Conservation (phyloP, 1,284 basidiomycete species). For the Xanthoconium separans region DNA sequence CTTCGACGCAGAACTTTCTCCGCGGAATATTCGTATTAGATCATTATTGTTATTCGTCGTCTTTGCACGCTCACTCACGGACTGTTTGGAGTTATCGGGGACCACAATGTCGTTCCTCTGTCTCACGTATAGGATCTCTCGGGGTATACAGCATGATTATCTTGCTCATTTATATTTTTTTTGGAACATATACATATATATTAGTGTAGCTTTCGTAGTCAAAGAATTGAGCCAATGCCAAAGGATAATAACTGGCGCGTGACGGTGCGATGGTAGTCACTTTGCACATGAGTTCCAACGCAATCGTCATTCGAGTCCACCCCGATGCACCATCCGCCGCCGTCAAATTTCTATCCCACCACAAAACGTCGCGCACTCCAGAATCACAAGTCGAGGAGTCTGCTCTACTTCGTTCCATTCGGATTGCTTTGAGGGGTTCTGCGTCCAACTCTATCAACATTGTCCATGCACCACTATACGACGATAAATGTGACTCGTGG, state of each 20-base stretch:
- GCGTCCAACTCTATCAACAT: conserved; percentile 39
- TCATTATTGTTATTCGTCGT: conserved; percentile 31
- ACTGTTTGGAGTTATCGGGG: conserved; percentile 35
- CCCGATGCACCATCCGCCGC: conserved; percentile 35
- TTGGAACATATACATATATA: conserved; percentile 31
- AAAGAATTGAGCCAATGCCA: conserved; percentile 6
- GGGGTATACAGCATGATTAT: conserved; percentile 35
- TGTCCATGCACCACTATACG: conserved; percentile 40
- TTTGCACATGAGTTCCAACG: conserved; percentile 19
- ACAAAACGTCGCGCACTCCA: conserved; percentile 5
- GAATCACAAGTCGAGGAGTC: conserved; percentile 33
- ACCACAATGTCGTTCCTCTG: conserved; percentile 22
- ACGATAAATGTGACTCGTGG: conserved; percentile 33
- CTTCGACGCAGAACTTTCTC: conserved; percentile 11
- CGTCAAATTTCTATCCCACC: conserved; percentile 24
- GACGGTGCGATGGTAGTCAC: not conserved
- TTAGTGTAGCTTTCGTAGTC: conserved; percentile 32
- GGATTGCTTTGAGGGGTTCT: conserved; percentile 49
- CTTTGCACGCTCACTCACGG: conserved; percentile 27
- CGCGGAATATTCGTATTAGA: conserved; percentile 30
- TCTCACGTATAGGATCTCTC: conserved; percentile 33
- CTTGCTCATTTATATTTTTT: conserved; percentile 41
- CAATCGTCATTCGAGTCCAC: conserved; percentile 37
- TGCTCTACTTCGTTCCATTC: conserved; percentile 50
- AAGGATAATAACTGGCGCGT: not conserved